Evolutionary conservation across 129 eudicot species (phyloP), one percentile per base, ranked within the genome.

Genomic region (Pulicaria dysenterica): DNA sequence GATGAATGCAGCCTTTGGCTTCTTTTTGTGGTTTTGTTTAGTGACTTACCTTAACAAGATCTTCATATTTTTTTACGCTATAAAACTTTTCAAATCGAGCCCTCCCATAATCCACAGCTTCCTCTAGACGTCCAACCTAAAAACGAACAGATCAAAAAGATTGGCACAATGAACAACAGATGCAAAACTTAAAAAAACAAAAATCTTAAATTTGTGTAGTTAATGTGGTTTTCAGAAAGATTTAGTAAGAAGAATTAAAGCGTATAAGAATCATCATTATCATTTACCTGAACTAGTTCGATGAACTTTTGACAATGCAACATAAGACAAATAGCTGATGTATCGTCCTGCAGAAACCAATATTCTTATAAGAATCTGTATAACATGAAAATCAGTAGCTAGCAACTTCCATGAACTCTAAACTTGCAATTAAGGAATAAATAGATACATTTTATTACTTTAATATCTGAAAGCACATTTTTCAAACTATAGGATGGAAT

Each of bases 271-370:
- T 24, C 31, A 1, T 62, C 78, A 34, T 38, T n/a, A 50, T 51
- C 10, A 56, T 43, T 76, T 84, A 94, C 99, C 97, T 97, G 93
- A 74, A 94, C 83, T 70, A 94, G 85, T 74, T 94, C 99, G 43
- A 94, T 90, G 73, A 90, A 94, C 60, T 94, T 90, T 75, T 94
- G 99, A 81, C 93, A 94, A 64, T 90, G 89, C 63, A 94, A 89
- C 80, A 94, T 73, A 65, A 90, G 83, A 77, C 85, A 94, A 11
- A 84, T 72, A 55, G 93, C 84, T 58, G 99, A 94, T 59, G 77
- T 79, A 36, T 81, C 88, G 19, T 88, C 87, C 99, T 94, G 93
- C 89, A 84, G 45, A 68, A 19, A 61, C 17, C 8, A 42, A 43
- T 51, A 13, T 43, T 44, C 36, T 11, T 24, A 24, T 24, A 24